A percentile compares a stretch with the other conserved stretches of the same genome.
phyloP scores from a whole-genome alignment of 2,329 filamentous ascomycete genomes.

The Sarocladiaceae sp. region DNA sequence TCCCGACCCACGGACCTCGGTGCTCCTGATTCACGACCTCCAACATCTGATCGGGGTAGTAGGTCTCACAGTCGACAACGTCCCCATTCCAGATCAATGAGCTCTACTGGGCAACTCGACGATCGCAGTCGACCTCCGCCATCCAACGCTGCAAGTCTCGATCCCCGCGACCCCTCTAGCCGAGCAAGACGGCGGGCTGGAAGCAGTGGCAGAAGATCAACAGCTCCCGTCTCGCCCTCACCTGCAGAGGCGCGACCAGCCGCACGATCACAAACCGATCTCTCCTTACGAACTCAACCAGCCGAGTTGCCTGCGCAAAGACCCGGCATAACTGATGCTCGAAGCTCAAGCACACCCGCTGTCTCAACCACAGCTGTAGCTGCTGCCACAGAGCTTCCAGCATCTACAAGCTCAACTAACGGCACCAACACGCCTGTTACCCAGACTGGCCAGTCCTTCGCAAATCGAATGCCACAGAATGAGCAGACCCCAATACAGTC shows the following conservation, averaged over 20 bases:
- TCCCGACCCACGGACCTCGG: slow-evolving; percentile 14
- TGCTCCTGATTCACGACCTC: slow-evolving; percentile 20
- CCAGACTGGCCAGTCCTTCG: slow-evolving; percentile 21
- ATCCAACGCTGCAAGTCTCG: slow-evolving; percentile 21
- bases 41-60: slow-evolving; percentile 19
- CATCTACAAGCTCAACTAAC: slow-evolving; percentile 9
- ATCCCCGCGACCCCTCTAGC: slow-evolving; percentile 22
- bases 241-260: slow-evolving; percentile 41
- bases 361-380: slow-evolving; percentile 19
- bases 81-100: slow-evolving; percentile 40
- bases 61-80: slow-evolving; percentile 27
- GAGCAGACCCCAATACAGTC: slow-evolving; percentile 11
- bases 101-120: slow-evolving; percentile 35
- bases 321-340: slow-evolving; percentile 33
- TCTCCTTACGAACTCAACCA: slow-evolving; percentile 38
- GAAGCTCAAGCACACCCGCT: slow-evolving; percentile 34
- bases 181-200: slow-evolving; percentile 41
- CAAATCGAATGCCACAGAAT: slow-evolving; percentile 24
- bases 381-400: slow-evolving; percentile 17
- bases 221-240: slow-evolving; percentile 37
- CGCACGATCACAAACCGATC: slow-evolving; percentile 59
- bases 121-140: slow-evolving; percentile 46
- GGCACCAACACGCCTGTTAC: slow-evolving; percentile 21
- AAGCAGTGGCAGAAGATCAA: slow-evolving; percentile 50
- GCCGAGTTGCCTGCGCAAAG: slow-evolving; percentile 30